Base-by-base conservation (phyloP, 129 eudicot genomes). In the Saposhnikovia divaricata region DNA sequence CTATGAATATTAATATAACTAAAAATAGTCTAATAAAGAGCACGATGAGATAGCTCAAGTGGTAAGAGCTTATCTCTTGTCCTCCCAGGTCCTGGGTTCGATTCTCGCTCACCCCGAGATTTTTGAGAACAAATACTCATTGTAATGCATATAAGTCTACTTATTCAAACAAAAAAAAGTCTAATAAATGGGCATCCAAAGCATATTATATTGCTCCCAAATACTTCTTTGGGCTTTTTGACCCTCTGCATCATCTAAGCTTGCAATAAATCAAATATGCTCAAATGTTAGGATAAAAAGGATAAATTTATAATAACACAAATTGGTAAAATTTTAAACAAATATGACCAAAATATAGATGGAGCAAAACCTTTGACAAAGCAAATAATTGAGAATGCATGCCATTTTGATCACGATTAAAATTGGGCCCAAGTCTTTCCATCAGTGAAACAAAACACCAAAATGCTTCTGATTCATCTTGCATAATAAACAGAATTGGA, bases 371-470 rank as follows among this genome's bases (percentile, higher is more conserved):
- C 98, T 95, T 95, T 19, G 96, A 87, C 70, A 95, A 81, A 55
- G 97, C 98, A 82, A 95, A 95, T 25, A 95, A 93, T 75, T 95
- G 97, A 68, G 98, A 75, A 74, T 95, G 98, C 97, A 92, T 95
- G 89, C 98, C 98, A 80, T 86, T 95, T 80, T 95, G 98, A 79
- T 95, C 98, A 80, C 98, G 96, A 83, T 95, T 95, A 86, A 95
- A 95, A 85, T 95, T 95, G 65, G 98, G 98, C 79, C 98, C 98
- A 55, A 94, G 89, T 21, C 98, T 90, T 78, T 94, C 97, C 97
- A 94, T 90, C 78, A 94, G 89, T 61, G 90, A 84, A 86, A 89
- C 97, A 79, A 94, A 94, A 82, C 97, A 94, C 98, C 98, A 94
- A 80, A 94, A 94, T 77, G 97, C 84, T 84, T 91, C 92, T 53